phyloP scores from a whole-genome alignment of 306 rosid species.

The Trifolium pratense region DNA sequence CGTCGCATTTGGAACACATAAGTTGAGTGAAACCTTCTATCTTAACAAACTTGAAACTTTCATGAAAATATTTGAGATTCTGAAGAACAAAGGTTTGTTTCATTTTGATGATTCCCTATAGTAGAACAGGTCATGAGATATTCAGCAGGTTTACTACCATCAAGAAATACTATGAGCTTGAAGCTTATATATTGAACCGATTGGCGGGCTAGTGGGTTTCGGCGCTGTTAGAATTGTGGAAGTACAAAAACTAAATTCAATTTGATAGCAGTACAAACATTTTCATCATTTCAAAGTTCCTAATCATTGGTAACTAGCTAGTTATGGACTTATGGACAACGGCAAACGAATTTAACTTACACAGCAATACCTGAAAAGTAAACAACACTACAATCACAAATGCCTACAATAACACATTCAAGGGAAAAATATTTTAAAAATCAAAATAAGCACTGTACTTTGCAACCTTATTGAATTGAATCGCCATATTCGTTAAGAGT shows the following conservation, averaged over 20 bases:
- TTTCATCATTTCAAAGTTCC: conserved; percentile 32
- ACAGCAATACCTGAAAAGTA: conserved; percentile 36
- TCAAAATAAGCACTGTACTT: too few species aligned
- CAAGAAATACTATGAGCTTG: neutral
- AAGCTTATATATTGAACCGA: neutral
- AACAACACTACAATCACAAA: conserved; percentile 42
- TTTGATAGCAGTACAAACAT: conserved; percentile 3
- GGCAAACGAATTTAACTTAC: conserved; percentile 36
- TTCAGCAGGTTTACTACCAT: neutral
- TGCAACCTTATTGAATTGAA: neutral
- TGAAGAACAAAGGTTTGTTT: too few species aligned
- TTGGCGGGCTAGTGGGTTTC: too few species aligned
- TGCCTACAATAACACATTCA: conserved; percentile 29
- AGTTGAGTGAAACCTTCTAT: too few species aligned
- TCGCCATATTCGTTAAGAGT: conserved; percentile 39
- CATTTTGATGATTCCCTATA: too few species aligned
- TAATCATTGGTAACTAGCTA: conserved; percentile 11
- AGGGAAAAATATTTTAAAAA: neutral
- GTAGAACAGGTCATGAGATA: neutral
- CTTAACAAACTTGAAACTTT: too few species aligned
- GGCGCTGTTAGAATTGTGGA: too few species aligned
- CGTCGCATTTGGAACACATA: too few species aligned
- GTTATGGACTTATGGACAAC: conserved; percentile 25
- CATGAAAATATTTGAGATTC: too few species aligned
- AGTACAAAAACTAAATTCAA: too few species aligned